A percentile compares a stretch with the other conserved stretches of the same genome.
These are phyloP conservation scores for Tylopilus rubrobrunneus DNA, from an alignment of 768 basidiomycete genomes.

Conservation along the genomic window DNA sequence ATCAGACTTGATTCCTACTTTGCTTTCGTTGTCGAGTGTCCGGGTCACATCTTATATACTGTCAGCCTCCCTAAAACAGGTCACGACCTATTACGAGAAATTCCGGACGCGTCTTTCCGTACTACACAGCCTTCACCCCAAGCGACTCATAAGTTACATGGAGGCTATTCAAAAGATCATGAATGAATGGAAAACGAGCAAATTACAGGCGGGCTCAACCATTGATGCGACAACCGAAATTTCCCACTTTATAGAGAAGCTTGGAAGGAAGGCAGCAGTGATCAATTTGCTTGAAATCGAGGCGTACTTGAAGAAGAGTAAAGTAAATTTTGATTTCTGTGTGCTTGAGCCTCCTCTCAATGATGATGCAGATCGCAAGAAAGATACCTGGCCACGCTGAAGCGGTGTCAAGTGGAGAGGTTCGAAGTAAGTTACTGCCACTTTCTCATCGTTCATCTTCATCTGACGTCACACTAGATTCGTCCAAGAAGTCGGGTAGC, in stretches of 20 bases:
- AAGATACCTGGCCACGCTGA: conserved; percentile 87
- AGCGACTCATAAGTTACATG: conserved; percentile 72
- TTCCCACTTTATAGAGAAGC: conserved; percentile 54
- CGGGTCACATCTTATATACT: conserved; percentile 57
- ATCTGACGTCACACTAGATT: too few relatives aligned
- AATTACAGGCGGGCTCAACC: conserved; percentile 10
- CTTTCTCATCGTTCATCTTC: too few relatives aligned
- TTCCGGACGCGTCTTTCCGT: conserved; percentile 78
- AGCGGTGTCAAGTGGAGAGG: conserved; percentile 33
- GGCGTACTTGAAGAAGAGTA: conserved; percentile 76
- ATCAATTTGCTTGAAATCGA: conserved; percentile 85
- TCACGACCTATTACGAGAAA: conserved; percentile 68
- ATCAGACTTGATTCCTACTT: conserved; percentile 81
- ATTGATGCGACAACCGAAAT: conserved; percentile 46
- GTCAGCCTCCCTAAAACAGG: conserved; percentile 63
- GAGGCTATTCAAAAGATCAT: conserved; percentile 61
- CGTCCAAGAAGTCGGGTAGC: conserved; percentile 6
- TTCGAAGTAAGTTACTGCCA: too few relatives aligned
- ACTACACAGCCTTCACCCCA: conserved; percentile 71
- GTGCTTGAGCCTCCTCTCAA: background rate
- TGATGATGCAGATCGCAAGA: conserved; percentile 49
- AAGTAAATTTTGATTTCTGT: conserved; percentile 53
- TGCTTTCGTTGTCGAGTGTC: conserved; percentile 81
- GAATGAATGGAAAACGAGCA: conserved; percentile 44
- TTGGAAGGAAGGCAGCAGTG: conserved; percentile 67